Percentiles rank a stretch among this genome's conserved stretches.
Conservation (phyloP, 345 rosid genomes). For the Draba incana region DNA sequence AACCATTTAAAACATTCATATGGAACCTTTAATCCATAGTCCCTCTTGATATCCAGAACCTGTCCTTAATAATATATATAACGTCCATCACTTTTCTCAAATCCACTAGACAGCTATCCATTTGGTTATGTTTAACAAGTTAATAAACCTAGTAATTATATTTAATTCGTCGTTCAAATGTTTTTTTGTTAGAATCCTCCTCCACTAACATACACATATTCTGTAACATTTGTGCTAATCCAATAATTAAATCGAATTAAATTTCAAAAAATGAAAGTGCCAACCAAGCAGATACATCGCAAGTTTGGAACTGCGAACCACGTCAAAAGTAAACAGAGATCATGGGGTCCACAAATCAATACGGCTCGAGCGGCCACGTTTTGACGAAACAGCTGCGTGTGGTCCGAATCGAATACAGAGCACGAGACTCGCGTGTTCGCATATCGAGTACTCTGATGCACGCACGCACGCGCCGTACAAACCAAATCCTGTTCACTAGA, state of each 20-base stretch:
- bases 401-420: constrained; percentile 11
- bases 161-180: not conserved
- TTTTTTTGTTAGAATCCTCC: not conserved
- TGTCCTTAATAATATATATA: no score
- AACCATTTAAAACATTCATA: not conserved
- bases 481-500: constrained; percentile 15
- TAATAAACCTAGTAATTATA: not conserved
- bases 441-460: not conserved
- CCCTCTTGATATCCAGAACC: no score
- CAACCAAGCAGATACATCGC: not conserved
- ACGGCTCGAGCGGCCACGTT: constrained; percentile 7
- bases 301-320: constrained; percentile 25
- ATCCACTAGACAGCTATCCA: no score
- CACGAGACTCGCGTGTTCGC: constrained; percentile 16
- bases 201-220: not conserved
- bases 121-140: not conserved
- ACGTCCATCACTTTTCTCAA: no score
- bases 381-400: constrained; percentile 1
- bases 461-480: not conserved
- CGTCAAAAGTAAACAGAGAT: constrained; percentile 7
- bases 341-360: not conserved
- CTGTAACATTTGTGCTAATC: not conserved
- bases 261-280: not conserved
- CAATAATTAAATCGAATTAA: not conserved
- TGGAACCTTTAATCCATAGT: no score